Evolutionary conservation across 805 yeast genomes (phyloP).

Genomic region (Wickerhamiella sergipiensis): DNA sequence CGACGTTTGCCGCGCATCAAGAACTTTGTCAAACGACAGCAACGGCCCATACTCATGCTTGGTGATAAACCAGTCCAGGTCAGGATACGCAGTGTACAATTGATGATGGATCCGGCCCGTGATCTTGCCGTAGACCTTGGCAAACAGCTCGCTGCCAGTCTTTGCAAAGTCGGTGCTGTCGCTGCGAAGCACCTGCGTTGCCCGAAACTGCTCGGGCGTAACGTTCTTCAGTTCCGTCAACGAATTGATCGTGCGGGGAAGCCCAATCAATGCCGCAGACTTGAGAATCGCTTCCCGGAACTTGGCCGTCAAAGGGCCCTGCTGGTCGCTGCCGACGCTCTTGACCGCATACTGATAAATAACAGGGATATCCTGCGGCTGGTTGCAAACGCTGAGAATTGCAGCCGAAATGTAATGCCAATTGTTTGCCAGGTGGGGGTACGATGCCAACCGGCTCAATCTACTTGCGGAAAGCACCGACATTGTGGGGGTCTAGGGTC

Average conservation of each 20-base stretch:
- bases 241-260: slow-evolving; percentile 76
- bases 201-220: slow-evolving; percentile 43
- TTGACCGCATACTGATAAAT: slow-evolving; percentile 55
- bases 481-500: neutral
- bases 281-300: slow-evolving; percentile 69
- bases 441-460: slow-evolving; percentile 13
- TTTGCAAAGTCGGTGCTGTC: slow-evolving; percentile 13
- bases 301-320: slow-evolving; percentile 32
- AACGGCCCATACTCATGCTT: slow-evolving; percentile 68
- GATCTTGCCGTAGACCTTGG: slow-evolving; percentile 60
- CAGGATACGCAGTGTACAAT: slow-evolving; percentile 67
- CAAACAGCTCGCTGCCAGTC: slow-evolving; percentile 60
- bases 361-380: slow-evolving; percentile 66
- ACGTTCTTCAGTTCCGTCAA: slow-evolving; percentile 46
- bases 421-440: slow-evolving; percentile 38
- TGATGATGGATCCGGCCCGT: slow-evolving; percentile 53
- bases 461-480: neutral
- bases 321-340: slow-evolving; percentile 14
- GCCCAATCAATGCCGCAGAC: slow-evolving; percentile 64
- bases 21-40: slow-evolving; percentile 50
- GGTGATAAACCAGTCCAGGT: slow-evolving; percentile 60
- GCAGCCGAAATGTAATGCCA: slow-evolving; percentile 81
- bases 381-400: slow-evolving; percentile 66
- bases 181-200: slow-evolving; percentile 19
- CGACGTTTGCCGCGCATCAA: slow-evolving; percentile 58